Base-by-base conservation (phyloP, 345 rosid species). In the Cardamine occulta region DNA sequence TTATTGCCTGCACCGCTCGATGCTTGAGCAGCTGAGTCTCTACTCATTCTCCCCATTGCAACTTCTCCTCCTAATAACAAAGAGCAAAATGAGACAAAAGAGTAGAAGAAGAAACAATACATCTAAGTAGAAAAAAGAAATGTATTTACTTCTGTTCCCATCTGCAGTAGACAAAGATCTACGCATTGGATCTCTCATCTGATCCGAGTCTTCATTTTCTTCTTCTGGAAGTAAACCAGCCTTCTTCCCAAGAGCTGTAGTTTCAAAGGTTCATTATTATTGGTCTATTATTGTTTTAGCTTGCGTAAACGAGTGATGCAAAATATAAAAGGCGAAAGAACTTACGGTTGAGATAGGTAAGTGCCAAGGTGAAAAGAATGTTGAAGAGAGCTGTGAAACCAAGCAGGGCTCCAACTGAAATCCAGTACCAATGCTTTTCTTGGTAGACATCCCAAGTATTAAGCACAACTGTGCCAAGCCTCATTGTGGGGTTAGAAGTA, bases 321-420 rank as follows among this genome's bases (percentile, higher is more conserved):
- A 48, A 7, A 70, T 45, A 15, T 45, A 45, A 45, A 45, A 5
- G 49, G 49, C 62, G 51, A 18, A 45, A 45, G 21, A 35, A 82
- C 98, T 86, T 80, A 94, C 97, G 86, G 61, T 60, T 82, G 18
- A 91, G 84, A 82, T 80, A 85, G 74, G 74, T 84, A 29, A 94
- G 93, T 12, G 96, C 66, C 1, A 88, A 11, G 45, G 91, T 94
- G 74, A 87, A 90, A 29, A 94, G 87, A 79, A 88, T 68, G 73
- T 91, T 94, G 86, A 88, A 88, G 72, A 94, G 86, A 49, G 88
- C 68, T 18, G 64, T 73, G 82, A 90, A 94, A n/a, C 96, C 95
- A 0, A 86, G 17, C 74, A 86, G 83, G 47, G 89, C 89, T 62
- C 74, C 95, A 15, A 72, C 87, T 18, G 86, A 85, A 72, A 90